Conservation (phyloP, 495 filamentous ascomycete species). For the Hypoxylon intermedium region DNA sequence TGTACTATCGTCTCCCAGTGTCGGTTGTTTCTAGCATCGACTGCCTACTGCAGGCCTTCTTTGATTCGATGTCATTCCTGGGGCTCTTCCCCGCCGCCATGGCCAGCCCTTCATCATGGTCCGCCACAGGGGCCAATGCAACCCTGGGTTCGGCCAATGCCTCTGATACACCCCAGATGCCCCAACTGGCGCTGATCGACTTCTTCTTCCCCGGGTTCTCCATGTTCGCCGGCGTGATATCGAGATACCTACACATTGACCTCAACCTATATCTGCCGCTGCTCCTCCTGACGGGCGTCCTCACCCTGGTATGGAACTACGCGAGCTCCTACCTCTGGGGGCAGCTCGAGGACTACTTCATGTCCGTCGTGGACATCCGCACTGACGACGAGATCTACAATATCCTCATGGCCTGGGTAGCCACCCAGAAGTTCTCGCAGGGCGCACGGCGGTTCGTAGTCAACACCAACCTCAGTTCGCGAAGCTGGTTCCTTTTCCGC, state of each 20-base stretch:
- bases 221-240: conserved; percentile 64
- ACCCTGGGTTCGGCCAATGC: conserved; percentile 4
- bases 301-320: conserved; percentile 61
- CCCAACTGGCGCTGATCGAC: conserved; percentile 64
- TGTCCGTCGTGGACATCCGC: conserved; percentile 69
- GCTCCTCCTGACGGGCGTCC: conserved; percentile 57
- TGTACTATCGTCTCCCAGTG: background rate
- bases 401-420: conserved; percentile 74
- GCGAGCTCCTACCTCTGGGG: conserved; percentile 52
- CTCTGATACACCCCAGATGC: conserved; percentile 5
- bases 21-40: background rate
- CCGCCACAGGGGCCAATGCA: conserved; percentile 7
- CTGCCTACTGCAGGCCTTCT: background rate
- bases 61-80: background rate
- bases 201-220: conserved; percentile 77
- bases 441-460: conserved; percentile 66
- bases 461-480: conserved; percentile 62
- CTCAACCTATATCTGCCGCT: conserved; percentile 73
- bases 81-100: conserved; percentile 14
- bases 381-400: conserved; percentile 73
- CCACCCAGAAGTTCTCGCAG: conserved; percentile 64
- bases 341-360: conserved; percentile 54
- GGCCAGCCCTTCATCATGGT: conserved; percentile 20
- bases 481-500: conserved; percentile 56
- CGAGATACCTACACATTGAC: conserved; percentile 71